Base-by-base conservation (phyloP, 2,329 filamentous ascomycete species). In the Phaeophleospora eucalypticola region DNA sequence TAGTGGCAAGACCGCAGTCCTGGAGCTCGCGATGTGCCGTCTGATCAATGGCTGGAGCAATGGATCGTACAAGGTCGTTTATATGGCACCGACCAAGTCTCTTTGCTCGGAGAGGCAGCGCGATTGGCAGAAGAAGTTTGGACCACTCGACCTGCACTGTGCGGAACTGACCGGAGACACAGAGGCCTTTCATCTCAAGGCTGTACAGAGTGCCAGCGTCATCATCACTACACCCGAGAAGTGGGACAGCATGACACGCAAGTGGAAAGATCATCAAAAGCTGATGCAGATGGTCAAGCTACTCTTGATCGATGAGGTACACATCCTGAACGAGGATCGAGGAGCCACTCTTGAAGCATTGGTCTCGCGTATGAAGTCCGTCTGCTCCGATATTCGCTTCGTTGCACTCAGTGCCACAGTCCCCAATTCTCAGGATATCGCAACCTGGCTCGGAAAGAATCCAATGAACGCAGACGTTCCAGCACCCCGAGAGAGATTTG, bases 211-310 rank as follows among this genome's bases (percentile, higher is more conserved):
- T 56, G 87, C 87, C 2, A 83, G 83, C 38, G 87, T 95, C 53
- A 91, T 95, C 55, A 78, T 94, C 52, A 93, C 89, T 0, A 95
- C 88, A 0, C 88, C 89, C 0, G 88, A 95, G 66, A 94, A 94
- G 61, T 94, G 88, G 88, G 88, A 95, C 62, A 91, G 87, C 49
- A 83, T 93, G 64, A 94, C 89, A 0, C 77, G 88, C 15, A 90
- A 88, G 61, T 94, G 89, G 89, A 82, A 83, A 57, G 88, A 94
- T 57, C 85, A 94, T 58, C 77, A 78, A 43, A 85, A 77, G 53
- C 70, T 94, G 15, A 80, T 94, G 67, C 79, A 84, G 48, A 74
- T 90, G 52, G 80, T 94, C 37, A 86, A 84, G 50, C 70, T 95
- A 0, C 88, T 93, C 52, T 75, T 95, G 16, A 89, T 95, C 46